Percentiles rank a stretch among this genome's conserved stretches.
phyloP scores from a whole-genome alignment of 2,329 filamentous ascomycete species.

The Diaporthe nobilis region DNA sequence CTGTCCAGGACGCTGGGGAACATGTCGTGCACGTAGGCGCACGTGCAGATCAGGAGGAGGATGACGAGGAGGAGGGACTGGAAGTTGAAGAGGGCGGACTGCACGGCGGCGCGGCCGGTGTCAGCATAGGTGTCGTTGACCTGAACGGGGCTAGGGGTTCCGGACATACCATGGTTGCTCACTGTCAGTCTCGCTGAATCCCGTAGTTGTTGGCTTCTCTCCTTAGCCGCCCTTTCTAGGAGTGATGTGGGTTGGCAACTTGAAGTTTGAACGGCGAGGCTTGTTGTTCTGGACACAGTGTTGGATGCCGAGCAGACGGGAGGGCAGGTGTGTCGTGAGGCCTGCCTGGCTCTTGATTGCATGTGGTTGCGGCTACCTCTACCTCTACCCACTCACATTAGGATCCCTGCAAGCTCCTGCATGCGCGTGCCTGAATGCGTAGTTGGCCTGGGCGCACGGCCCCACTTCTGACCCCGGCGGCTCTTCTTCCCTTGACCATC shows the following conservation, averaged over 20 bases:
- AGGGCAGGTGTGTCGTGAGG: slow-evolving; percentile 11
- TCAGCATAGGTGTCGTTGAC: slow-evolving; percentile 1
- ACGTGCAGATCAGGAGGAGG: slow-evolving; percentile 95
- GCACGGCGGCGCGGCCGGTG: slow-evolving; percentile 59
- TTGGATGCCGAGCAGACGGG: slow-evolving; percentile 23
- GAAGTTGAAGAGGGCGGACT: slow-evolving; percentile 99
- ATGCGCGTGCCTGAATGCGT: slow-evolving; percentile 14
- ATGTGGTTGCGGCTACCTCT: slow-evolving; percentile 30
- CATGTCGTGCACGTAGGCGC: slow-evolving; percentile 91
- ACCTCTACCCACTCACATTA: slow-evolving; percentile 26
- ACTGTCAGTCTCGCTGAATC: neutral
- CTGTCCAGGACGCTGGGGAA: slow-evolving; percentile 92
- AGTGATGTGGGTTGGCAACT: neutral
- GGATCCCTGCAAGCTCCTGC: slow-evolving; percentile 20
- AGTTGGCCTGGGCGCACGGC: slow-evolving; percentile 7
- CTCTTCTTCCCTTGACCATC: slow-evolving; percentile 1
- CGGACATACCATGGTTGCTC: slow-evolving; percentile 47
- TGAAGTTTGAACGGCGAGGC: neutral
- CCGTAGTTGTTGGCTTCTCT: too few relatives aligned
- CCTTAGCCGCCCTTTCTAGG: neutral
- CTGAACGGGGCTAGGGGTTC: neutral
- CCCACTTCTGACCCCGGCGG: slow-evolving; percentile 18
- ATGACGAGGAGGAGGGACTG: slow-evolving; percentile 95
- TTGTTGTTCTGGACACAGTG: slow-evolving; percentile 40
- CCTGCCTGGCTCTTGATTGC: slow-evolving; percentile 15